Base-by-base conservation (phyloP, 805 yeast species). In the Pachysolen tannophilus region DNA sequence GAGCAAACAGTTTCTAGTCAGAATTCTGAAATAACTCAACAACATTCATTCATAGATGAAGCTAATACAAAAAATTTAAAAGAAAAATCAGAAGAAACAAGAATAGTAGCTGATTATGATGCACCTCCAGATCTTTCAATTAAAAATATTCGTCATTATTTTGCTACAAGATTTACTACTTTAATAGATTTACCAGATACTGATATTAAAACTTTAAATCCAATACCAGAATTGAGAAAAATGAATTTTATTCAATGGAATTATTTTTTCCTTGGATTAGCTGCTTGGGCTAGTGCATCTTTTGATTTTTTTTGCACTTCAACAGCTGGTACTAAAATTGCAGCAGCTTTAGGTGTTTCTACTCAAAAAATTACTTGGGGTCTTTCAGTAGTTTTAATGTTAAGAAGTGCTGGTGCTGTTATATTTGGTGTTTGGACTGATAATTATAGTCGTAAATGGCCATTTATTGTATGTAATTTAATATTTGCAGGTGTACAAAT, bases 261-360 rank as follows among this genome's bases (percentile, higher is more conserved):
- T 40, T 71, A 69, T 40, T 77, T 79, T 47, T 46, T 64, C 17
- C 62, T 76, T 48, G 85, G 82, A 2, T 72, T 75, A 45, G 51
- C 59, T 23, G 82, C 77, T 23, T 81, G 88, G 87, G 65, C 81
- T 3, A 65, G 78, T 68, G 88, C 79, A 46, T 78, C 85, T 3
- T 69, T 80, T 53, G 87, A 80, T 47, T 81, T 76, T 56, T 81
- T 81, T 49, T 59, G 73, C 20, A 78, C 76, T 8, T 68, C 81
- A 9, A 63, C 78, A 32, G 69, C 75, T 35, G 78, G 71, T 3
- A 39, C 67, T 2, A 53, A 60, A 3, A 62, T 81, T 34, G 79
- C 84, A 20, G 46, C 52, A 26, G 48, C 68, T 3, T 66, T 80
- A 34, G 61, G 60, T 28, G 59, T 55, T 7, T 35, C 62, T 1